Base-by-base conservation (phyloP, 2,329 filamentous ascomycete genomes). In the Botryotinia globosa region DNA sequence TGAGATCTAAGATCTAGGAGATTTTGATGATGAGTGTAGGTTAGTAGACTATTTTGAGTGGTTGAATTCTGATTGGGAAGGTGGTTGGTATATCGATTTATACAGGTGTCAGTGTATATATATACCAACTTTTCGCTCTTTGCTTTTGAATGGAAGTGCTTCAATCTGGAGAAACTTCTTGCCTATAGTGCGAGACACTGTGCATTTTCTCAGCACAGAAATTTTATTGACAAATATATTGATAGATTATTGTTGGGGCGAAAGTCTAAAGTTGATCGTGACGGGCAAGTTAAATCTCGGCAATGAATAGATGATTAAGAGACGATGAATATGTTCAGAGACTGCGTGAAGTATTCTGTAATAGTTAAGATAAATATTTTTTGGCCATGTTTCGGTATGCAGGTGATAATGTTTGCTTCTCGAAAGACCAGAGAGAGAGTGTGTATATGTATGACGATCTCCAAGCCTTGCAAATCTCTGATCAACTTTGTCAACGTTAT, bases 141-240 rank as follows among this genome's bases (percentile, higher is more conserved):
- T 25, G 4, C 48, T 51, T 51, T 14, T 51, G 1, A 14, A 25
- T n/a, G 48, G 1, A 51, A 51, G 10, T n/a, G 25, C 10, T 22
- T n/a, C 45, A 18, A 45, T 5, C 44, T 7, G 2, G 18, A 22
- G 9, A 48, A 1, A 10, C 20, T 22, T 22, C 10, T 22, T 4
- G 8, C 1, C 0, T 6, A 4, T 3, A 10, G 45, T 14, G 10
- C 0, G 10, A 12, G 22, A 25, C 10, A 25, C 1, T 51, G 22
- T 51, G 22, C 1, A 6, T 51, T 14, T 14, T 12, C 22, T n/a
- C 1, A 14, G 22, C 25, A 14, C 3, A 51, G 22, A 51, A 20
- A 48, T 48, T 25, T 48, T 2, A 7, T 12, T 48, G 22, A 48
- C 0, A 48, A 20, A 48, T 25, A n/a, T n/a, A 6, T 42, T 4